Evolutionary conservation across 1,284 basidiomycete species (phyloP).

Genomic region (Austroboletus niveus): DNA sequence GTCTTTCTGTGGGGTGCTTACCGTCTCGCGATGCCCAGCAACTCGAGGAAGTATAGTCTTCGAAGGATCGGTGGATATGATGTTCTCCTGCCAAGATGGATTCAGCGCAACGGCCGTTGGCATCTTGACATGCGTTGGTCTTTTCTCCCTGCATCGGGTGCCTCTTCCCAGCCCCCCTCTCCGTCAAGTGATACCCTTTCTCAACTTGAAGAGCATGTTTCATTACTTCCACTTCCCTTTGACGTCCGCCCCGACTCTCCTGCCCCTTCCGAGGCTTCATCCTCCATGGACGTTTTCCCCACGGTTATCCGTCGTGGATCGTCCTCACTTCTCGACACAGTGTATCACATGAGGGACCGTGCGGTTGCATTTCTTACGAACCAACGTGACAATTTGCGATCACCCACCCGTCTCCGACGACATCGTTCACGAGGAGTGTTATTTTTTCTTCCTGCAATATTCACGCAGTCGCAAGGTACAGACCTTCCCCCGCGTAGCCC

Average conservation of each 20-base stretch:
- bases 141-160: slow-evolving; percentile 46
- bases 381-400: slow-evolving; percentile 38
- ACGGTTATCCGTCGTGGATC: slow-evolving; percentile 35
- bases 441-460: slow-evolving; percentile 82
- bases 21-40: slow-evolving; percentile 56
- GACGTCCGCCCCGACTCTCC: slow-evolving; percentile 58
- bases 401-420: slow-evolving; percentile 45
- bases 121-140: slow-evolving; percentile 67
- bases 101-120: slow-evolving; percentile 66
- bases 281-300: slow-evolving; percentile 38
- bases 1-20: slow-evolving; percentile 70
- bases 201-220: slow-evolving; percentile 52
- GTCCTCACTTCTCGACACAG: slow-evolving; percentile 48
- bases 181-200: slow-evolving; percentile 43
- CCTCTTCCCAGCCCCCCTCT: slow-evolving; percentile 49
- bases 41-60: slow-evolving; percentile 56
- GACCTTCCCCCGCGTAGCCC: slow-evolving; percentile 40
- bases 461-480: slow-evolving; percentile 52
- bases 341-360: slow-evolving; percentile 55
- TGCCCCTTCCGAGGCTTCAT: slow-evolving; percentile 46
- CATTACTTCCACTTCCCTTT: slow-evolving; percentile 63
- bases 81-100: slow-evolving; percentile 69
- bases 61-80: slow-evolving; percentile 71
- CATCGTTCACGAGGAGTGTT: slow-evolving; percentile 60
- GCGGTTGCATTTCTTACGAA: slow-evolving; percentile 46